Evolutionary conservation across 176 grass and related monocot genomes (phyloP), one percentile per base, ranked within the genome.

Genomic region (Aegilops tauschii): DNA sequence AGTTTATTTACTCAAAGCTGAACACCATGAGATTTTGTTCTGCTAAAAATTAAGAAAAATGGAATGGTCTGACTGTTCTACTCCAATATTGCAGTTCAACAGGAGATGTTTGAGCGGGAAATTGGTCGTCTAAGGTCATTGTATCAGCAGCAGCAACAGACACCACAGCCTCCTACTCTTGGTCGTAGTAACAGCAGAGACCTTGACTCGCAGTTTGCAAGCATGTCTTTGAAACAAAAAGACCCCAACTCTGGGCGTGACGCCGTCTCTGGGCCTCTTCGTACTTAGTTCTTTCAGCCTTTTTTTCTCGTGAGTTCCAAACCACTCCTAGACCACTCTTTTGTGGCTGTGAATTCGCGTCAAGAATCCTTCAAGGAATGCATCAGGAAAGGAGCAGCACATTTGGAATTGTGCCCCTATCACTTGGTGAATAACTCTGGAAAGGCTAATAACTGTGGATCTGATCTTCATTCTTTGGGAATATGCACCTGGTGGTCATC

Each of bases 21-120:
- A 79, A 69, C 68, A 65, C 4, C 25, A 72, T 9, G 40, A 49
- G 50, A 76, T 52, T 35, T 73, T 87, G 37, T 76, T 44, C 69
- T 61, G 29, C 56, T 50, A 25, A 63, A 9, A 61, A 79, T 35
- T 61, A 34, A 79, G 17, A 9, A 35, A 28, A 65, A 65, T 12
- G 10, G 5, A 62, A 72, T 86, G 28, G 9, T 58, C 77, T 79
- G 36, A 82, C 66, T 67, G 71, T 91, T 59, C 40, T 73, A 69
- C 69, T 91, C 34, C 28, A 29, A 90, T 80, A 44, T 88, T 91
- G 83, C 87, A 99, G 97, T 93, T 87, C 97, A 99, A 85, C 94
- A 99, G 74, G 97, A 96, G 86, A 99, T 99, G 92, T 94, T 99
- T 89, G 97, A 99, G 85, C 85, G 87, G 89, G 97, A 96, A 87